Conservation (phyloP, 2,329 filamentous ascomycete genomes). For the Ilyonectria mors-panacis region DNA sequence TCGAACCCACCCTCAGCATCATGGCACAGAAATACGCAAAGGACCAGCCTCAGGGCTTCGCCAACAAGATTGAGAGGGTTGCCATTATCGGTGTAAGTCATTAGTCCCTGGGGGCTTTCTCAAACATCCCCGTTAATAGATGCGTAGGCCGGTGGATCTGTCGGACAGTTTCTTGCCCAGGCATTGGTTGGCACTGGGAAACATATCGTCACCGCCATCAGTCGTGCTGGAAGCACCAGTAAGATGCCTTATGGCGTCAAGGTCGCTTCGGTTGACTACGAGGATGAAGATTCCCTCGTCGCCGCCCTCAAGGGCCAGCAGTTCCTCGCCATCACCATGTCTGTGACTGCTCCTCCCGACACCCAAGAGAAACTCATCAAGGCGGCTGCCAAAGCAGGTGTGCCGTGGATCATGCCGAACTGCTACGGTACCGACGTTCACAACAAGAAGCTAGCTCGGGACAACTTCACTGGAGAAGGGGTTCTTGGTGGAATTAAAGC, state of each 20-base stretch:
- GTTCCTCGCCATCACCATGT: slow-evolving; percentile 70
- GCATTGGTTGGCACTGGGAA: slow-evolving; percentile 63
- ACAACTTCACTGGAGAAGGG: slow-evolving; percentile 47
- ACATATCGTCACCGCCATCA: slow-evolving; percentile 67
- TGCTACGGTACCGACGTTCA: slow-evolving; percentile 59
- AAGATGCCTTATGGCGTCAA: slow-evolving; percentile 62
- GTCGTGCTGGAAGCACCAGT: slow-evolving; percentile 59
- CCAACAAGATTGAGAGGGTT: slow-evolving; percentile 60
- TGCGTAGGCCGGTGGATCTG: slow-evolving; percentile 57
- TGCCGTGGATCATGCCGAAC: slow-evolving; percentile 71
- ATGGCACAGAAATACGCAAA: slow-evolving; percentile 52
- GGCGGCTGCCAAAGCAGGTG: slow-evolving; percentile 68
- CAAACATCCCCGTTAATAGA: slow-evolving; percentile 20
- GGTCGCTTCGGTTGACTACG: slow-evolving; percentile 61
- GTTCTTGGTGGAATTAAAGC: slow-evolving; percentile 50
- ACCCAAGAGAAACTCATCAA: slow-evolving; percentile 65
- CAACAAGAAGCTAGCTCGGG: slow-evolving; percentile 55
- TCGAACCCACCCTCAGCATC: not conserved
- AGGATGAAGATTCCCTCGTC: slow-evolving; percentile 60
- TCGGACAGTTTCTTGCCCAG: slow-evolving; percentile 57
- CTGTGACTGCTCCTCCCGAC: slow-evolving; percentile 58
- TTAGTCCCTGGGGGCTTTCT: not conserved
- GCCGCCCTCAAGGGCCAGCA: slow-evolving; percentile 68
- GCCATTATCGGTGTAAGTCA: slow-evolving; percentile 64
- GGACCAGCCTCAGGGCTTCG: slow-evolving; percentile 55